phyloP scores from a whole-genome alignment of 768 basidiomycete species.

The Auriscalpium microsporum region DNA sequence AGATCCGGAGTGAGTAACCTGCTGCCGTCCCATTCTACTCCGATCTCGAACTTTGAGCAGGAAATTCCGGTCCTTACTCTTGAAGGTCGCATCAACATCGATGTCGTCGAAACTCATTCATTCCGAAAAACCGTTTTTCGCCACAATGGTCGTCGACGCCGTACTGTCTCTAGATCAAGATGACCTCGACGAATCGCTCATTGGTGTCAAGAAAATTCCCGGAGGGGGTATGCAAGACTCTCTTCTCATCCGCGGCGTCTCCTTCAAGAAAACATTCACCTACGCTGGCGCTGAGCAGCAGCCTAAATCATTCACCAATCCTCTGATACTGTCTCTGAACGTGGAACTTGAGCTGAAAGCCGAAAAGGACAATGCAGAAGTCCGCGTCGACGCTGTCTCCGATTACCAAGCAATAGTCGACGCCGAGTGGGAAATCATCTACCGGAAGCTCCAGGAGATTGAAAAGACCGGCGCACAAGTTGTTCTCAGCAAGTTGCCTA shows the following conservation, averaged over 20 bases:
- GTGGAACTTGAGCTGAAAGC: constrained; percentile 98
- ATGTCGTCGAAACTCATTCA: constrained; percentile 99
- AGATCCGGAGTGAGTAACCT: constrained; percentile 69
- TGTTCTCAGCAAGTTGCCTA: constrained; percentile 94
- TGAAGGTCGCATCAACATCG: constrained; percentile 97
- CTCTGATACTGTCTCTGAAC: constrained; percentile 88
- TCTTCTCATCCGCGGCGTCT: constrained; percentile 78
- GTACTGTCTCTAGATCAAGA: constrained; percentile 87
- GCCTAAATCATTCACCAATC: constrained; percentile 84
- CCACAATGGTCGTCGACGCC: constrained; percentile 97
- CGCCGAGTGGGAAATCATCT: constrained; percentile 99
- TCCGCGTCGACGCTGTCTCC: constrained; percentile 91
- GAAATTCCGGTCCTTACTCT: constrained; percentile 84
- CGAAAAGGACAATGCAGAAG: constrained; percentile 98
- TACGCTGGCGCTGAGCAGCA: constrained; percentile 99
- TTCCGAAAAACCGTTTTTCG: constrained; percentile 98
- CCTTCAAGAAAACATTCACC: constrained; percentile 99
- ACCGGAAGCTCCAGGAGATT: constrained; percentile 92
- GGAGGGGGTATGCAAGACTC: constrained; percentile 99
- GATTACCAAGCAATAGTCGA: constrained; percentile 99
- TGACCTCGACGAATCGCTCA: constrained; percentile 90
- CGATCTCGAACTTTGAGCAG: constrained; percentile 31
- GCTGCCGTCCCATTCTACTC: neutral
- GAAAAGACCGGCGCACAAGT: constrained; percentile 95
- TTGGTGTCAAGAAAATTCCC: constrained; percentile 95